Base-by-base conservation (phyloP, 129 eudicot species). In the Arctium minus region DNA sequence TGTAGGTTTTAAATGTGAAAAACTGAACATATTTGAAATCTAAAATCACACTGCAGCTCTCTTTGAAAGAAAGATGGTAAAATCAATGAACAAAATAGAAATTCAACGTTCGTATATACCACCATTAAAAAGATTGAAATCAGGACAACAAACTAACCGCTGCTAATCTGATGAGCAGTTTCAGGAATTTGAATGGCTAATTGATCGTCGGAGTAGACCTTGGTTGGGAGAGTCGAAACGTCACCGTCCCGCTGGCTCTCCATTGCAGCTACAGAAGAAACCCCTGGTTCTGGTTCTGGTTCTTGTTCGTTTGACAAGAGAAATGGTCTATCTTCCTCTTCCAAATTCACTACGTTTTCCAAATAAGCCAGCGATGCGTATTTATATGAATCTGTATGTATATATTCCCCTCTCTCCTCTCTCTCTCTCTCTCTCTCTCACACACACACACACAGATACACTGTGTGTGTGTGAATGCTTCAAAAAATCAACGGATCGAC, bases 131-230 rank as follows among this genome's bases (percentile, higher is more conserved):
- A 60, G 42, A 35, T 60, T 3, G 73, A 62, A 78, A 29, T 39
- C 27, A 76, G 30, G 18, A 31, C 70, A 69, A 22, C 0, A 67
- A 72, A 79, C 56, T 40, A 29, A 94, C 98, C 98, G 18, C 79
- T 86, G 80, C 96, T 92, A 72, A 94, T 94, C 83, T 94, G 96
- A 79, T 94, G 98, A 80, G 98, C 98, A 40, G 98, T 94, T 32
- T 94, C 97, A 3, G 98, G 97, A 38, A 91, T 80, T 30, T 92
- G 89, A 75, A 91, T 85, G 72, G 64, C 84, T 42, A 81, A 27
- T 17, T 81, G 81, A 5, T 84, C 82, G 27, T 80, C 89, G 36
- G 86, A 73, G n/a, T 35, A 56, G 48, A 62, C 86, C 48, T 80
- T 82, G 0, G 27, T 48, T 5, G 85, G 85, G 9, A 48, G 78